These are phyloP conservation scores for Choiromyces venosus DNA, from an alignment of 495 filamentous ascomycete species.

Conservation along the genomic window DNA sequence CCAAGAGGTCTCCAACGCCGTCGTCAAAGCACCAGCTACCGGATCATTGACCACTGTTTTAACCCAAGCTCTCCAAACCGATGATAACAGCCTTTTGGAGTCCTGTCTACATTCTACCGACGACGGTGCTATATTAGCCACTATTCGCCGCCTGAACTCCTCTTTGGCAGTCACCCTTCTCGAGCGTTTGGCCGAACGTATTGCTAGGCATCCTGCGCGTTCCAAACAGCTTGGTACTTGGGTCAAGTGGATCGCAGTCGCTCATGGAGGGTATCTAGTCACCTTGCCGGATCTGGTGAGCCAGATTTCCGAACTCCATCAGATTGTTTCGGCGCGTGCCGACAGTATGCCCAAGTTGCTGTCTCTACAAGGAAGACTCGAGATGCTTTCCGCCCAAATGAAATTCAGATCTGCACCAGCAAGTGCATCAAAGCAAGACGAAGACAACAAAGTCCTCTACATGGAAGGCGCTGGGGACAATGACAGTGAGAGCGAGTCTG, in stretches of 20 bases:
- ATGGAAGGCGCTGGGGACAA: slow-evolving; percentile 65
- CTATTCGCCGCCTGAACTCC: slow-evolving; percentile 84
- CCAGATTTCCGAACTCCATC: slow-evolving; percentile 67
- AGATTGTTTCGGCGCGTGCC: slow-evolving; percentile 79
- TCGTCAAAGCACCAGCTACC: slow-evolving; percentile 60
- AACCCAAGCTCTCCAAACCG: slow-evolving; percentile 84
- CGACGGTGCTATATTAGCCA: slow-evolving; percentile 67
- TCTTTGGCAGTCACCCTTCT: slow-evolving; percentile 70
- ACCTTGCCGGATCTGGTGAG: slow-evolving; percentile 71
- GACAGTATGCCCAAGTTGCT: slow-evolving; percentile 74
- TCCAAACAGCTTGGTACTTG: slow-evolving; percentile 88
- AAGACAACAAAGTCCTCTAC: slow-evolving; percentile 75
- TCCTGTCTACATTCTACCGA: slow-evolving; percentile 80
- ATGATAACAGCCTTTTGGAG: slow-evolving; percentile 81
- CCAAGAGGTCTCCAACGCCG: slow-evolving; percentile 38
- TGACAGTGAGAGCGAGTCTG: slow-evolving; percentile 48
- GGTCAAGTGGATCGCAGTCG: slow-evolving; percentile 93
- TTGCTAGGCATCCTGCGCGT: slow-evolving; percentile 80
- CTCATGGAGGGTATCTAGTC: slow-evolving; percentile 86
- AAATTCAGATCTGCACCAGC: slow-evolving; percentile 59
- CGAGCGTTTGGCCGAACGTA: slow-evolving; percentile 74
- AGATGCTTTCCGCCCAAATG: slow-evolving; percentile 83
- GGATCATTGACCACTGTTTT: slow-evolving; percentile 83
- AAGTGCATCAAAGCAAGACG: slow-evolving; percentile 47
- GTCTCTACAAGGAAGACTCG: slow-evolving; percentile 85